These are phyloP conservation scores for Penicillium sp. DNA, from an alignment of 2,329 filamentous ascomycete genomes.

Conservation along the genomic window DNA sequence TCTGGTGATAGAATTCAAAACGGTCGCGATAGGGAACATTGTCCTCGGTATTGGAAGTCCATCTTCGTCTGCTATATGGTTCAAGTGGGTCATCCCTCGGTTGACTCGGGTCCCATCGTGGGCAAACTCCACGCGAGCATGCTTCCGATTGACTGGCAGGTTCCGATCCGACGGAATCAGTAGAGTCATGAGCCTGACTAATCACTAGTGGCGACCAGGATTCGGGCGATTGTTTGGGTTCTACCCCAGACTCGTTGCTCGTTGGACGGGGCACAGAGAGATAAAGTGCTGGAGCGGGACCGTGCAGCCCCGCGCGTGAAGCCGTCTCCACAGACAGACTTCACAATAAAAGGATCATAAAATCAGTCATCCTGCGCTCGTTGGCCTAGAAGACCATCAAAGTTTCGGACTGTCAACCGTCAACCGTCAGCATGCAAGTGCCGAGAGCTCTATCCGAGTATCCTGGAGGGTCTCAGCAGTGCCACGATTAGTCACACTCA, in stretches of 20 bases:
- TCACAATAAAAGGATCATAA: not conserved
- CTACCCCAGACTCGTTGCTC: not conserved
- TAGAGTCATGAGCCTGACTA: too few species aligned
- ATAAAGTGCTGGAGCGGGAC: not conserved
- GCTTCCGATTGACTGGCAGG: not conserved
- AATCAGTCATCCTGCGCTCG: not conserved
- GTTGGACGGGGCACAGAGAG: not conserved
- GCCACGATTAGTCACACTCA: not conserved
- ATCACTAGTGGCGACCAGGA: too few species aligned
- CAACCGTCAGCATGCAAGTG: not conserved
- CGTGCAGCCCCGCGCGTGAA: not conserved
- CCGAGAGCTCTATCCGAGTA: constrained; percentile 6
- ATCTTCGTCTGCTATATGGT: not conserved
- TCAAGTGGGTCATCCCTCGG: not conserved
- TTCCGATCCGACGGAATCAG: not conserved
- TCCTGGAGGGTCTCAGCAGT: not conserved
- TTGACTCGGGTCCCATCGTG: not conserved
- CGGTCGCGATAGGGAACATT: not conserved
- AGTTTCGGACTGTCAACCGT: not conserved
- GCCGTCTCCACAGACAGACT: not conserved
- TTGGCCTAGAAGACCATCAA: not conserved
- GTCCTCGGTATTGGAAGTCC: not conserved
- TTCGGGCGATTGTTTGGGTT: not conserved
- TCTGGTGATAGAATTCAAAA: not conserved
- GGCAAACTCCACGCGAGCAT: too few species aligned